These are phyloP conservation scores for Aureococcus anophagefferens DNA, from an alignment of 108 stramenopile genomes.

Conservation along the genomic window DNA sequence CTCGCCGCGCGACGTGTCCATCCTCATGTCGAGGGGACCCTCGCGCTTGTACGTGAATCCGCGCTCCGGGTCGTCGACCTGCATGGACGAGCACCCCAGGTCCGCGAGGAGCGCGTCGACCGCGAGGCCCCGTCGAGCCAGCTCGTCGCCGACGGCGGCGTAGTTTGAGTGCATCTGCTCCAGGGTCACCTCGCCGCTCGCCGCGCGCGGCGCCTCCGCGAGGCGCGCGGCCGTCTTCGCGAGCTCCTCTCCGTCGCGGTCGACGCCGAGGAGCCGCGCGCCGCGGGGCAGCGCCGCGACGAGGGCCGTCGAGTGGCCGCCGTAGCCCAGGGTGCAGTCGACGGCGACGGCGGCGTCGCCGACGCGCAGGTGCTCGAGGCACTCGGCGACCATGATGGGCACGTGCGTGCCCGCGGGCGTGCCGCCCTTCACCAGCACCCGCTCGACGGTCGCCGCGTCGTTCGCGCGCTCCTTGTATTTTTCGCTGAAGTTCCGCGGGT, in stretches of 20 bases:
- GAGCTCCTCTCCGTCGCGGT: slow-evolving; percentile 14
- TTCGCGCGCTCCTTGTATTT: neutral
- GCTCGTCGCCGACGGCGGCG: too few relatives aligned
- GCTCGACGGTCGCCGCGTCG: neutral
- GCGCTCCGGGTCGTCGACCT: slow-evolving; percentile 31
- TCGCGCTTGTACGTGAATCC: slow-evolving; percentile 36
- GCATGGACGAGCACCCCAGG: slow-evolving; percentile 37
- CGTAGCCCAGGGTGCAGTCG: slow-evolving; percentile 19
- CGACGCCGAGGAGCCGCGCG: slow-evolving; percentile 12
- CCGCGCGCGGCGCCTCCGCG: neutral
- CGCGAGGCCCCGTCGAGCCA: too few relatives aligned
- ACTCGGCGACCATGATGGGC: neutral
- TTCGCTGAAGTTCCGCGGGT: neutral
- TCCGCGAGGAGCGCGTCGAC: slow-evolving; percentile 37
- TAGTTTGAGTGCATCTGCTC: too few relatives aligned
- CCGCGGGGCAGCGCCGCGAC: slow-evolving; percentile 2
- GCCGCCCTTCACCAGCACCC: neutral
- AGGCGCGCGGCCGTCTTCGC: slow-evolving; percentile 13
- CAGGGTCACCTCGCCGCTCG: too few relatives aligned
- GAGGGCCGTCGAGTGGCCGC: slow-evolving; percentile 9
- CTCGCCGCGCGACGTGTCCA: slow-evolving; percentile 14
- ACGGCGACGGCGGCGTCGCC: slow-evolving; percentile 2
- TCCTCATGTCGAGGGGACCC: slow-evolving; percentile 44
- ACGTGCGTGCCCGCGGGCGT: neutral
- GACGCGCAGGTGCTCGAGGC: neutral